phyloP scores from a whole-genome alignment of 768 basidiomycete genomes.

The Termitomyces sp. region DNA sequence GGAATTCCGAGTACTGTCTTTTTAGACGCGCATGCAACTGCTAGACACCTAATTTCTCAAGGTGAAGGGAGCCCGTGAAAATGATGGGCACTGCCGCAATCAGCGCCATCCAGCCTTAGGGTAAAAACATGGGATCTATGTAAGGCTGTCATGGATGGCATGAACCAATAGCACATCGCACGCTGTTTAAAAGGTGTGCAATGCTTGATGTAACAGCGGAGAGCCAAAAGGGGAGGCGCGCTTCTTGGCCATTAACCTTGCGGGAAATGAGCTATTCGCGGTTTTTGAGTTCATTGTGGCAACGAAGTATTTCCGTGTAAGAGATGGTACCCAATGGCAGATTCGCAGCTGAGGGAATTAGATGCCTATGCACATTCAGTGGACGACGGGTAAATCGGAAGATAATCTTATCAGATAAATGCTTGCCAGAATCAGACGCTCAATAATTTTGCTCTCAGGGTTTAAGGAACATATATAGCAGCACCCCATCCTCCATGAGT shows the following conservation, averaged over 20 bases:
- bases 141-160: not conserved
- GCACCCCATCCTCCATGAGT: slow-evolving; percentile 27
- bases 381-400: not conserved
- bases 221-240: slow-evolving; percentile 2
- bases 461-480: slow-evolving; percentile 28
- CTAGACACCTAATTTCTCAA: not conserved
- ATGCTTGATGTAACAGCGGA: slow-evolving; percentile 9
- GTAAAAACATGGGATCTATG: not conserved
- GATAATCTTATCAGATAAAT: slow-evolving; percentile 30
- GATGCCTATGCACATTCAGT: not conserved
- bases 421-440: slow-evolving; percentile 14
- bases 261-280: slow-evolving; percentile 30
- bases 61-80: not conserved
- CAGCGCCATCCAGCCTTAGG: slow-evolving; percentile 1
- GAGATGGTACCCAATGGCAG: slow-evolving; percentile 8
- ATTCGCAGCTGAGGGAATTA: slow-evolving; percentile 11
- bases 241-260: slow-evolving; percentile 15
- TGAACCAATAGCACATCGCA: slow-evolving; percentile 22
- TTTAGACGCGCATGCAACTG: not conserved
- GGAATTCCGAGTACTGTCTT: not conserved
- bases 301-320: not conserved
- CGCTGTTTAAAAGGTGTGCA: slow-evolving; percentile 16
- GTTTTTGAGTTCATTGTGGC: slow-evolving; percentile 7
- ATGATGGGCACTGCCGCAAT: slow-evolving; percentile 1
- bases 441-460: slow-evolving; percentile 19